Evolutionary conservation across 78 protist species (phyloP).

Genomic region (Dictyostelium intermedium): DNA sequence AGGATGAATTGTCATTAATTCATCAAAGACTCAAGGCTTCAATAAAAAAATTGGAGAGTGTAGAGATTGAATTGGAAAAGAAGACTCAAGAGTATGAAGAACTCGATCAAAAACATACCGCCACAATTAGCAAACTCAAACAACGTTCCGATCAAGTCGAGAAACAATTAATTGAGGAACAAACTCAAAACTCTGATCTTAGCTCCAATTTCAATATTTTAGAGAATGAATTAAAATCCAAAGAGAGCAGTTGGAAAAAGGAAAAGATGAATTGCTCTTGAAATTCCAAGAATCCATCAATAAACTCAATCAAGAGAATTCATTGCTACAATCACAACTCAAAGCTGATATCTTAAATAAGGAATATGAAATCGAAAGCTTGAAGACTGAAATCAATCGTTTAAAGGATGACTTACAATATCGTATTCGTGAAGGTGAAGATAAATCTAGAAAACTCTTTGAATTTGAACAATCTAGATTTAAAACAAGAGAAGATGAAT

Average conservation of each 20-base stretch:
- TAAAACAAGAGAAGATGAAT: slow-evolving; percentile 47
- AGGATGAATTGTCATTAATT: slow-evolving; percentile 22
- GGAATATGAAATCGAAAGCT: not conserved
- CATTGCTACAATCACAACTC: not conserved
- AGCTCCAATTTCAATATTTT: not conserved
- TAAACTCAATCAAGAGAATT: slow-evolving; percentile 30
- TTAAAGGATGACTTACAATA: slow-evolving; percentile 25
- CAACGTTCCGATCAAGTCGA: not conserved
- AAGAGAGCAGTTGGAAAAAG: slow-evolving; percentile 14
- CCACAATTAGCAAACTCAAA: not conserved
- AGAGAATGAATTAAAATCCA: slow-evolving; percentile 16
- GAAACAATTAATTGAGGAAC: not conserved
- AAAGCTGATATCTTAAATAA: not conserved
- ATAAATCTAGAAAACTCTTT: slow-evolving; percentile 26
- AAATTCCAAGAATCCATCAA: slow-evolving; percentile 20
- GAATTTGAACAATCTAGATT: slow-evolving; percentile 40
- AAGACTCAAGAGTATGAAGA: not conserved
- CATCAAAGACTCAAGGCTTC: not conserved
- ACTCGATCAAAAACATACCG: not conserved
- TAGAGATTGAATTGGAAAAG: not conserved
- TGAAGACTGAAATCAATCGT: slow-evolving; percentile 19
- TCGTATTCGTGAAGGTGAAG: slow-evolving; percentile 36
- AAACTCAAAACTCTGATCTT: not conserved
- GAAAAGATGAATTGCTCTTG: not conserved
- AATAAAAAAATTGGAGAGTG: not conserved